Conservation (phyloP, 2,329 filamentous ascomycete genomes). For the Magnaporthiopsis incrustans region DNA sequence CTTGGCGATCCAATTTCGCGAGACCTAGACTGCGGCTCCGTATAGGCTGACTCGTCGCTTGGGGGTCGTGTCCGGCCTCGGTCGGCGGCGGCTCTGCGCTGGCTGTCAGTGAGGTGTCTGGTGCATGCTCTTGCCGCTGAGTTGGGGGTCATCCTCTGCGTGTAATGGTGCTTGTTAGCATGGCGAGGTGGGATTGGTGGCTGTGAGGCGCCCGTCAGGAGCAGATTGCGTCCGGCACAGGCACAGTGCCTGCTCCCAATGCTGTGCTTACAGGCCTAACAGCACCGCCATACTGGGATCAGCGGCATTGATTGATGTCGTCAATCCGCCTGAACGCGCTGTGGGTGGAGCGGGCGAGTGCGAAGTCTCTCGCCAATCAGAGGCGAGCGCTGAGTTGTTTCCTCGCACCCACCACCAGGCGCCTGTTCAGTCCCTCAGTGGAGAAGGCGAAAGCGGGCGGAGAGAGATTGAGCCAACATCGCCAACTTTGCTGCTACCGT, state of each 20-base stretch:
- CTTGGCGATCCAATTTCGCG: too few relatives aligned
- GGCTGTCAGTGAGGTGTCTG: not conserved
- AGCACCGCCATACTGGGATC: not conserved
- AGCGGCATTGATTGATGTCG: not conserved
- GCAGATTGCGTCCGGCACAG: not conserved
- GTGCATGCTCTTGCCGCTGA: not conserved
- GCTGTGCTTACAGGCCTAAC: not conserved
- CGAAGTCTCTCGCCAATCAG: not conserved
- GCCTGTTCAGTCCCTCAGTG: not conserved
- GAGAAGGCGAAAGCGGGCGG: not conserved
- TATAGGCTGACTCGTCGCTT: not conserved
- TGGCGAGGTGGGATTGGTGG: not conserved
- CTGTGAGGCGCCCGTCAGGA: not conserved
- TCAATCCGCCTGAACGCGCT: not conserved
- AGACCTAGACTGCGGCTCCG: not conserved
- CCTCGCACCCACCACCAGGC: not conserved
- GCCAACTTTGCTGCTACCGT: not conserved
- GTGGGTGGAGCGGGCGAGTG: not conserved
- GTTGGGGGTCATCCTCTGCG: not conserved
- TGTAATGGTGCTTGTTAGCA: not conserved
- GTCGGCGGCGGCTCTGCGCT: not conserved
- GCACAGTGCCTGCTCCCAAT: not conserved
- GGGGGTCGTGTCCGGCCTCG: not conserved
- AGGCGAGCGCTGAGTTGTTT: not conserved
- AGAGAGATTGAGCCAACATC: not conserved